Percentiles rank a stretch among this genome's conserved stretches.
phyloP scores from a whole-genome alignment of 768 basidiomycete species.

The Lactarius akahatsu region DNA sequence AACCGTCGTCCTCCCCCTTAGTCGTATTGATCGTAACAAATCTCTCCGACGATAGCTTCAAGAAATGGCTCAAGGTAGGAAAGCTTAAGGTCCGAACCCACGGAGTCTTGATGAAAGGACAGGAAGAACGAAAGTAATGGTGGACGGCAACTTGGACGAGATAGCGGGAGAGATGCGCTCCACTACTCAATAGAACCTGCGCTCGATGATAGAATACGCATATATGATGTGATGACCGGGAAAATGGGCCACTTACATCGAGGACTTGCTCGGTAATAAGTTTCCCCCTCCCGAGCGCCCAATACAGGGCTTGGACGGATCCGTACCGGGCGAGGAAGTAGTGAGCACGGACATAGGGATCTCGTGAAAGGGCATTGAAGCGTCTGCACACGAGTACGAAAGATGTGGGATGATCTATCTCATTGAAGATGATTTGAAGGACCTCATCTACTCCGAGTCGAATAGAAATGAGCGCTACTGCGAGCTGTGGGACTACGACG shows the following conservation, averaged over 20 bases:
- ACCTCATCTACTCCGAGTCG: slow-evolving; percentile 50
- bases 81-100: slow-evolving; percentile 71
- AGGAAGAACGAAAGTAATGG: slow-evolving; percentile 71
- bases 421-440: slow-evolving; percentile 70
- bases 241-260: slow-evolving; percentile 24
- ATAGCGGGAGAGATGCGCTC: slow-evolving; percentile 77
- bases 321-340: slow-evolving; percentile 80
- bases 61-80: slow-evolving; percentile 60
- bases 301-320: slow-evolving; percentile 64
- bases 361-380: slow-evolving; percentile 60
- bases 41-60: slow-evolving; percentile 53
- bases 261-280: slow-evolving; percentile 24
- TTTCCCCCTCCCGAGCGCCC: slow-evolving; percentile 71
- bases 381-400: slow-evolving; percentile 60
- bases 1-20: slow-evolving; percentile 77
- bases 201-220: slow-evolving; percentile 16
- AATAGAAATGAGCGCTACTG: slow-evolving; percentile 11
- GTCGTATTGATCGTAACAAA: slow-evolving; percentile 67
- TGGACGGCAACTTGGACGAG: slow-evolving; percentile 75
- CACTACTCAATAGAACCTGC: slow-evolving; percentile 71
- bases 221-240: slow-evolving; percentile 8
- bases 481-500: slow-evolving; percentile 18
- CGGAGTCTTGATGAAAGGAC: slow-evolving; percentile 70
- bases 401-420: slow-evolving; percentile 61
- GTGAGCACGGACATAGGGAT: slow-evolving; percentile 72